These are phyloP conservation scores for Lodderomyces jiufengensis DNA, from an alignment of 1,139 yeast genomes.

Conservation along the genomic window DNA sequence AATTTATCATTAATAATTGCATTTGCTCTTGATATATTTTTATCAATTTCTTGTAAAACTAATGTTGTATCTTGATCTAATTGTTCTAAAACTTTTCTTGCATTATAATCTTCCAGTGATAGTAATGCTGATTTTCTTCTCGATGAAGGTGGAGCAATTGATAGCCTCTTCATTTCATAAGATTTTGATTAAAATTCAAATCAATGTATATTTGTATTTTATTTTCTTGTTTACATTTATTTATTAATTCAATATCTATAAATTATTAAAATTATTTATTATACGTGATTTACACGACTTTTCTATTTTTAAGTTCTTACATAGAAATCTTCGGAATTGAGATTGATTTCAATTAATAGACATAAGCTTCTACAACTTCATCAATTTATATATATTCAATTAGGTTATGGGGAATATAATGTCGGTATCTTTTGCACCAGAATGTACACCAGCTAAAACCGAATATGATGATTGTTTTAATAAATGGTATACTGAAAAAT, in stretches of 20 bases:
- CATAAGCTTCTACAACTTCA: background rate
- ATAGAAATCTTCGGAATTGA: background rate
- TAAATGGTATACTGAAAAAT: constrained; percentile 92
- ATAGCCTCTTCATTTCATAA: constrained; percentile 40
- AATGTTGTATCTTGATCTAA: constrained; percentile 81
- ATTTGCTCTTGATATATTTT: constrained; percentile 62
- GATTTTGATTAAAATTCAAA: no score
- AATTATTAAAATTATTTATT: background rate
- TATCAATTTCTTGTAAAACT: constrained; percentile 75
- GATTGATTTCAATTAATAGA: background rate
- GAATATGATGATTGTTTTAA: constrained; percentile 91
- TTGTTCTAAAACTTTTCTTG: constrained; percentile 58
- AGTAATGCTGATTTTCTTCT: constrained; percentile 27
- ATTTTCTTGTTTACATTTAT: constrained; percentile 3
- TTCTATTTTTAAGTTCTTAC: background rate
- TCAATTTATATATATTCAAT: background rate
- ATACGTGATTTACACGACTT: constrained; percentile 4
- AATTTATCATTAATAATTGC: constrained; percentile 58
- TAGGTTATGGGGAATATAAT: constrained; percentile 66
- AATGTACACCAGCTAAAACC: constrained; percentile 83
- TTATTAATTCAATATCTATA: background rate
- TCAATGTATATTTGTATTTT: background rate
- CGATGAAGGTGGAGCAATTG: constrained; percentile 40
- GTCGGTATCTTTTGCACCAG: constrained; percentile 96
- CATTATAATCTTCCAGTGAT: constrained; percentile 24